Conservation (phyloP, 2,329 filamentous ascomycete species). For the Drechslera avenae region DNA sequence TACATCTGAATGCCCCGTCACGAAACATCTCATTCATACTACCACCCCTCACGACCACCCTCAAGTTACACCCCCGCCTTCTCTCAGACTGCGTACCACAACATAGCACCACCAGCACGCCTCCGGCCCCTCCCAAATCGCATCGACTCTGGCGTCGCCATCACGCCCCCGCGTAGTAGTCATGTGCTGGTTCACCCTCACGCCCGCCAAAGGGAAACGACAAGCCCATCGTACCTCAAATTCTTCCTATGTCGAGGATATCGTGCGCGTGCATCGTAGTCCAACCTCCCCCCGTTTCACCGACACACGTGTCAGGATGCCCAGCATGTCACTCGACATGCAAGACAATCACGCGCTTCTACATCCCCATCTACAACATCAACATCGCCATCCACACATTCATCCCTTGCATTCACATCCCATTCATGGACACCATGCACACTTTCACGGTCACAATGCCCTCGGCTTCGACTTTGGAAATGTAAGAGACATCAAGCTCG, state of each 20-base stretch:
- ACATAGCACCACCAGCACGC: slow-evolving; percentile 28
- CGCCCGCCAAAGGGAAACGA: slow-evolving; percentile 28
- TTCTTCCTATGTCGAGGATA: slow-evolving; percentile 34
- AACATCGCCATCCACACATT: slow-evolving; percentile 23
- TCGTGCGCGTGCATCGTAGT: slow-evolving; percentile 36
- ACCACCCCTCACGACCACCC: slow-evolving; percentile 24
- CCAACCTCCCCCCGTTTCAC: slow-evolving; percentile 25
- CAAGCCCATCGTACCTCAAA: slow-evolving; percentile 22
- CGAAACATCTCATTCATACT: slow-evolving; percentile 21
- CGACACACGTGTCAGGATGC: slow-evolving; percentile 30
- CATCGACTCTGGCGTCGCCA: slow-evolving; percentile 21
- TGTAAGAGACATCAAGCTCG: slow-evolving; percentile 14
- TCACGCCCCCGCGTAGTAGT: slow-evolving; percentile 11
- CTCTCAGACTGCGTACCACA: slow-evolving; percentile 28
- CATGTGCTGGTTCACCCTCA: slow-evolving; percentile 45
- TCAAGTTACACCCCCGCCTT: slow-evolving; percentile 27
- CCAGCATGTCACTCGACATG: slow-evolving; percentile 21
- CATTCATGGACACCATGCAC: slow-evolving; percentile 19
- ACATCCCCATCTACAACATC: slow-evolving; percentile 25
- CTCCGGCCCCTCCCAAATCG: slow-evolving; percentile 27
- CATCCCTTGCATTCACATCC: slow-evolving; percentile 39
- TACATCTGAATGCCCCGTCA: slow-evolving; percentile 28
- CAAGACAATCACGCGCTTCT: slow-evolving; percentile 28
- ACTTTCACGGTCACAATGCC: not conserved
- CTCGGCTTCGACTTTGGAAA: slow-evolving; percentile 1